Conservation (phyloP, 2,329 filamentous ascomycete species). For the Coniochaeta sp. region DNA sequence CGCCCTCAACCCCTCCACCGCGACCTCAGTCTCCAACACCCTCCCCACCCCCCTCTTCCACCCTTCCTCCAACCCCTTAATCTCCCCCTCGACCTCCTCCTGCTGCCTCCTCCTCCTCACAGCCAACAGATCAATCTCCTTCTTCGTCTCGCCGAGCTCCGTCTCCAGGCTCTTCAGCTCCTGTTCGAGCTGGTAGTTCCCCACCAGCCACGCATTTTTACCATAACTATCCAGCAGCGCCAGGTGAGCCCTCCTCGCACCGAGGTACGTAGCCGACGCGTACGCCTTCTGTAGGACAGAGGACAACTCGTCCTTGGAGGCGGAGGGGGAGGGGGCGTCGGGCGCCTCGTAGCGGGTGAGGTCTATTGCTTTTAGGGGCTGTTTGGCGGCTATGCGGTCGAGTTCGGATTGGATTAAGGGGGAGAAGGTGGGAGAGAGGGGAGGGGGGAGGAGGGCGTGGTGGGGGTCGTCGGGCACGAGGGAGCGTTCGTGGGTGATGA, state of each 20-base stretch:
- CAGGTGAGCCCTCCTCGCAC: constrained; percentile 48
- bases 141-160: constrained; percentile 62
- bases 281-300: constrained; percentile 52
- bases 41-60: constrained; percentile 76
- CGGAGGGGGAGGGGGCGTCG: constrained; percentile 31
- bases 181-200: constrained; percentile 73
- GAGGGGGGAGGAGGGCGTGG: constrained; percentile 52
- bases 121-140: constrained; percentile 68
- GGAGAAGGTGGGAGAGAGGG: constrained; percentile 50
- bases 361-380: constrained; percentile 56
- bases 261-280: constrained; percentile 44
- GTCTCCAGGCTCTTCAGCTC: constrained; percentile 63
- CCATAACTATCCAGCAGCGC: constrained; percentile 72
- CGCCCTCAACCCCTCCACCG: constrained; percentile 63
- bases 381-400: constrained; percentile 51
- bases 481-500: constrained; percentile 62
- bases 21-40: constrained; percentile 81
- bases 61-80: constrained; percentile 60
- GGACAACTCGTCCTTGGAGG: constrained; percentile 40
- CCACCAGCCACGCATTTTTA: constrained; percentile 85
- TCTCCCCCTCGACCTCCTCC: constrained; percentile 64
- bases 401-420: constrained; percentile 63
- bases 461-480: constrained; percentile 30
- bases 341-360: constrained; percentile 77
- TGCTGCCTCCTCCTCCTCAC: constrained; percentile 63